These are phyloP conservation scores for Melanogaster broomeanus DNA, from an alignment of 768 basidiomycete genomes.

Conservation along the genomic window DNA sequence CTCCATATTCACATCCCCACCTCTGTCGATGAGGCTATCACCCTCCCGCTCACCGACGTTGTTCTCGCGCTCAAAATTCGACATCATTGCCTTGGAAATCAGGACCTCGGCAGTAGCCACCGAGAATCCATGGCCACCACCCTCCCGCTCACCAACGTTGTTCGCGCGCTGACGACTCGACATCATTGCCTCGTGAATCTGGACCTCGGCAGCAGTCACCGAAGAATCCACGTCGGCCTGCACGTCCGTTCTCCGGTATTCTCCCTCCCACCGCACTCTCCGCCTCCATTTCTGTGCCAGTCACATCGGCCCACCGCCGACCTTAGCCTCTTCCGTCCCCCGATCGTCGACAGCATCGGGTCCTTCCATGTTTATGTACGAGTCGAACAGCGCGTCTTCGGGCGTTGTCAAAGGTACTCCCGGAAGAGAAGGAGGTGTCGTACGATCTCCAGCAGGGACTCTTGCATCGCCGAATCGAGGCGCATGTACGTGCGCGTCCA, in stretches of 20 bases:
- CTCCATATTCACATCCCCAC: not conserved
- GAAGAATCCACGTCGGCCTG: too few species aligned
- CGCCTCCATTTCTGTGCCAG: not conserved
- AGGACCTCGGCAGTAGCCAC: not conserved
- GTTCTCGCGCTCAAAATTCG: too few species aligned
- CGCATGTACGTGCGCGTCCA: not conserved
- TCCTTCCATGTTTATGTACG: conserved; percentile 25
- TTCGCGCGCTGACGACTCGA: too few species aligned
- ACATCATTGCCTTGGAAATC: not conserved
- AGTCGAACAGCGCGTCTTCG: conserved; percentile 17
- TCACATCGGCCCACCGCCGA: not conserved
- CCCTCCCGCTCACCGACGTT: not conserved
- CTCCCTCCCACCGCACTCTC: not conserved
- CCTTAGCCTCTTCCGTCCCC: not conserved
- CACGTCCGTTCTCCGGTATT: not conserved
- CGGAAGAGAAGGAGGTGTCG: not conserved
- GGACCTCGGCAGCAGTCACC: not conserved
- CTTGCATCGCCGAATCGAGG: not conserved
- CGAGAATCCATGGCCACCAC: too few species aligned
- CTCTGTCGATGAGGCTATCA: not conserved
- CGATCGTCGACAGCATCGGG: conserved; percentile 2
- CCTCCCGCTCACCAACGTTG: too few species aligned
- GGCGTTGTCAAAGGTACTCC: not conserved
- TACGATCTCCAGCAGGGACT: not conserved
- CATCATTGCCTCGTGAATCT: not conserved